Percentiles rank a stretch among this genome's conserved stretches.
phyloP scores from a whole-genome alignment of 208 protist species.

The Trypanosoma vivax region DNA sequence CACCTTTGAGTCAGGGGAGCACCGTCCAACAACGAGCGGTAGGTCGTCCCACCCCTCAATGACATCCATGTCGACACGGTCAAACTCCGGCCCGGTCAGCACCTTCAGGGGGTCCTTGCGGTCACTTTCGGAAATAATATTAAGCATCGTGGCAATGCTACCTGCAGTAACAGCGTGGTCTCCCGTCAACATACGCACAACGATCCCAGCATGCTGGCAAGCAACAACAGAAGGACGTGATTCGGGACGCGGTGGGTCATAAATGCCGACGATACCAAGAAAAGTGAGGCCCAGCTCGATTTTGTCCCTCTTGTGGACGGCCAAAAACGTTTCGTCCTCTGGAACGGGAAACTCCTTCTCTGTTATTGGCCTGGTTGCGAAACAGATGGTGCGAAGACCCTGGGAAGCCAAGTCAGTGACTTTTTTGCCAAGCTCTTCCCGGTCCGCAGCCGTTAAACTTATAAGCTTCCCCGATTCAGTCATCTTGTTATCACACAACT shows the following conservation, averaged over 20 bases:
- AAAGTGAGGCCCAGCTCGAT: slow-evolving; percentile 85
- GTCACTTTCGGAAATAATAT: slow-evolving; percentile 71
- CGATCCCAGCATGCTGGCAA: slow-evolving; percentile 86
- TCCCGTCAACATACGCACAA: slow-evolving; percentile 88
- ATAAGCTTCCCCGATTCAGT: slow-evolving; percentile 25
- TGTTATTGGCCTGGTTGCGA: slow-evolving; percentile 9
- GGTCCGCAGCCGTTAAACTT: slow-evolving; percentile 10
- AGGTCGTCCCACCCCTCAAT: slow-evolving; percentile 74
- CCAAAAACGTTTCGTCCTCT: slow-evolving; percentile 35
- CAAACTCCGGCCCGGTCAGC: slow-evolving; percentile 79
- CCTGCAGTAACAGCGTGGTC: slow-evolving; percentile 85
- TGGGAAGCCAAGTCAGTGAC: slow-evolving; percentile 60
- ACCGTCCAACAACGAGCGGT: slow-evolving; percentile 81
- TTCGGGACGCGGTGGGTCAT: slow-evolving; percentile 86
- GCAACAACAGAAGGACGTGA: slow-evolving; percentile 71
- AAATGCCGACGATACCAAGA: slow-evolving; percentile 88
- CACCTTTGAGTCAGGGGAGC: slow-evolving; percentile 87
- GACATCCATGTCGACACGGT: slow-evolving; percentile 53
- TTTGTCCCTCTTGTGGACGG: slow-evolving; percentile 45
- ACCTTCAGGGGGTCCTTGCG: slow-evolving; percentile 54
- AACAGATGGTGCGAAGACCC: slow-evolving; percentile 70
- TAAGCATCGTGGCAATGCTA: slow-evolving; percentile 82
- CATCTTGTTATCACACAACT: slow-evolving; percentile 55
- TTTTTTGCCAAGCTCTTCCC: slow-evolving; percentile 44
- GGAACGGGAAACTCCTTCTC: slow-evolving; percentile 48